phyloP scores from a whole-genome alignment of 345 rosid genomes.

The Kernera saxatilis region DNA sequence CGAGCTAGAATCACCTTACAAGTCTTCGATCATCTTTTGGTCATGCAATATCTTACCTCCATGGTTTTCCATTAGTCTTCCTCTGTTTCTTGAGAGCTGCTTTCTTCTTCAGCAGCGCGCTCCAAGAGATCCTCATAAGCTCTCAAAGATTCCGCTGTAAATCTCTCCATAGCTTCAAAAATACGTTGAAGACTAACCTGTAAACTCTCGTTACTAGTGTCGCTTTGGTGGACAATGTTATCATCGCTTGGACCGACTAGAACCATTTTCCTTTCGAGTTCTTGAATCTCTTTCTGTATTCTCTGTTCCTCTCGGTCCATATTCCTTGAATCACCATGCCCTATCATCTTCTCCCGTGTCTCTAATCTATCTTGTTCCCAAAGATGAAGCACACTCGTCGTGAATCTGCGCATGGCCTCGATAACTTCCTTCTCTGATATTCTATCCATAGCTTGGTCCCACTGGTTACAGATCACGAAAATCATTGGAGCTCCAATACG shows the following conservation, averaged over 20 bases:
- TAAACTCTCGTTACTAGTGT: conserved; percentile 51
- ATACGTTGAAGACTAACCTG: conserved; percentile 60
- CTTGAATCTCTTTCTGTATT: conserved; percentile 80
- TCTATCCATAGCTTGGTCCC: conserved; percentile 71
- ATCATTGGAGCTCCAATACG: conserved; percentile 89
- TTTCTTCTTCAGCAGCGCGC: conserved; percentile 58
- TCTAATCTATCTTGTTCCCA: conserved; percentile 73
- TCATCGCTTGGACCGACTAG: conserved; percentile 25
- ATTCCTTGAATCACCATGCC: conserved; percentile 55
- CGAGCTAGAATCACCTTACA: conserved; percentile 1
- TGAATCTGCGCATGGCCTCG: conserved; percentile 57
- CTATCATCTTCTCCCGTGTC: conserved; percentile 45
- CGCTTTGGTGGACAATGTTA: conserved; percentile 57
- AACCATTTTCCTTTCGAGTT: conserved; percentile 68
- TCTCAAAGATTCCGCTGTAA: conserved; percentile 48
- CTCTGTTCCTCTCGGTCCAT: conserved; percentile 74
- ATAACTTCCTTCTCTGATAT: conserved; percentile 84
- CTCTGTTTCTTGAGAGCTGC: conserved; percentile 31
- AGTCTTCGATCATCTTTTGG: not conserved
- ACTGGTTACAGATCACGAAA: conserved; percentile 90
- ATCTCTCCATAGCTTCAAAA: conserved; percentile 85
- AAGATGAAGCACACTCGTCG: conserved; percentile 52
- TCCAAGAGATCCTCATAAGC: conserved; percentile 76
- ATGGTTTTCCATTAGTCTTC: conserved; percentile 29
- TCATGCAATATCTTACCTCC: not conserved